These are phyloP conservation scores for Dinochytrium kinnereticum DNA, from an alignment of 371 early-diverging fungal species.

Conservation along the genomic window DNA sequence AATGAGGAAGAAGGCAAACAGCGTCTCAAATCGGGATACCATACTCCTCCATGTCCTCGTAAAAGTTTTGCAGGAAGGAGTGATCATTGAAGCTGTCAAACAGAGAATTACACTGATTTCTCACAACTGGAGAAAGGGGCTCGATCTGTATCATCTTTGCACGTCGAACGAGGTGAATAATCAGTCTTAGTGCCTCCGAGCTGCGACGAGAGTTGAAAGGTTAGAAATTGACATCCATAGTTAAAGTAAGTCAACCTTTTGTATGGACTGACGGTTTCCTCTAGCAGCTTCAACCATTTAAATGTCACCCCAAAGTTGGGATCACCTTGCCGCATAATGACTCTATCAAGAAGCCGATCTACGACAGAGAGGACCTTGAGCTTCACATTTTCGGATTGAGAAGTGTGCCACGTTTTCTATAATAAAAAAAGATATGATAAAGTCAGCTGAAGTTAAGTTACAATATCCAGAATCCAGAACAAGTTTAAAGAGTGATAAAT, in stretches of 20 bases:
- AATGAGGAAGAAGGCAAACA: background rate
- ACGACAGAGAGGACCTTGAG: constrained; percentile 42
- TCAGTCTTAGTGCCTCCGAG: constrained; percentile 37
- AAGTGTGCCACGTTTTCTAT: constrained; percentile 42
- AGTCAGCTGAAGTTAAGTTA: too few species aligned
- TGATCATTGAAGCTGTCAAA: constrained; percentile 44
- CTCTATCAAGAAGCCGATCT: constrained; percentile 46
- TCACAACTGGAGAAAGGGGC: constrained; percentile 43
- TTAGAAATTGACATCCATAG: background rate
- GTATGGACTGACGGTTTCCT: constrained; percentile 45
- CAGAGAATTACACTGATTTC: constrained; percentile 30
- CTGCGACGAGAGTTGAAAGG: constrained; percentile 21
- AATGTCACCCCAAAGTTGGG: constrained; percentile 34
- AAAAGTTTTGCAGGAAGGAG: constrained; percentile 22
- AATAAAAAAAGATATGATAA: too few species aligned
- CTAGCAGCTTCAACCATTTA: constrained; percentile 47
- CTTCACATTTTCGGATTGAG: constrained; percentile 35
- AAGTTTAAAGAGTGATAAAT: constrained; percentile 5
- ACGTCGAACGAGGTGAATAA: constrained; percentile 37
- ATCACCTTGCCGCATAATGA: constrained; percentile 46
- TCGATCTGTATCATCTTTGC: constrained; percentile 47
- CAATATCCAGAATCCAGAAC: too few species aligned
- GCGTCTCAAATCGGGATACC: background rate
- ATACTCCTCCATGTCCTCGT: constrained; percentile 5
- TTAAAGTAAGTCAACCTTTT: constrained; percentile 33